A percentile compares a stretch with the other conserved stretches of the same genome.
Evolutionary conservation across 352 stramenopile species (phyloP).

Genomic region (Detonula confervacea): DNA sequence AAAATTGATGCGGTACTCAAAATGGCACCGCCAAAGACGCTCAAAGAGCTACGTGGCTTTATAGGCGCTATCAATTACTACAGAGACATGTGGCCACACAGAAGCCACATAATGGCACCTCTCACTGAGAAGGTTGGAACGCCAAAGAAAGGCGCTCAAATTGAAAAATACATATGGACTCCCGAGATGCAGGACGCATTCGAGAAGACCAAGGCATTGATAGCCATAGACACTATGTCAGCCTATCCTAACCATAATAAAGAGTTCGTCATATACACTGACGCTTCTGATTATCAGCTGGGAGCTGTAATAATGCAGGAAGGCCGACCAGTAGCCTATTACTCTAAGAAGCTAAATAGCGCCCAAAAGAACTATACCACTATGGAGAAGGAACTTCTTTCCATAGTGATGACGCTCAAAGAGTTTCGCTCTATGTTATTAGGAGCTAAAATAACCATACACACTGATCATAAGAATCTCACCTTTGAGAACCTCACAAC

Average conservation of each 20-base stretch:
- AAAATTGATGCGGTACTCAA: slow-evolving; percentile 52
- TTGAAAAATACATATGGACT: slow-evolving; percentile 28
- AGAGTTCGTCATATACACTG: slow-evolving; percentile 27
- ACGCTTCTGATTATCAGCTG: slow-evolving; percentile 41
- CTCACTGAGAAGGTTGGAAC: slow-evolving; percentile 16
- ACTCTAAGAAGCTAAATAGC: slow-evolving; percentile 10
- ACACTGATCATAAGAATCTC: slow-evolving; percentile 66
- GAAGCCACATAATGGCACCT: slow-evolving; percentile 35
- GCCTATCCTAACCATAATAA: slow-evolving; percentile 32
- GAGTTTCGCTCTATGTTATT: slow-evolving; percentile 48
- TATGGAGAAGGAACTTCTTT: slow-evolving; percentile 46
- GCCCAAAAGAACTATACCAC: slow-evolving; percentile 37
- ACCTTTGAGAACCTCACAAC: slow-evolving; percentile 34
- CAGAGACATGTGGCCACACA: slow-evolving; percentile 44
- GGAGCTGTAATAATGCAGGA: slow-evolving; percentile 42
- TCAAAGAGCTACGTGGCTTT: slow-evolving; percentile 43
- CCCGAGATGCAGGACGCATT: slow-evolving; percentile 25
- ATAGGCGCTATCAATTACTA: slow-evolving; percentile 57
- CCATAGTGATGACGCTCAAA: slow-evolving; percentile 48
- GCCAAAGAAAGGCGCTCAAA: slow-evolving; percentile 6
- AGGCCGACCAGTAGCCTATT: slow-evolving; percentile 41
- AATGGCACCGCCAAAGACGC: slow-evolving; percentile 28
- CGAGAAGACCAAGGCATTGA: slow-evolving; percentile 20
- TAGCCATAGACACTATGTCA: slow-evolving; percentile 6
- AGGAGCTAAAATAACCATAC: slow-evolving; percentile 44